phyloP scores from a whole-genome alignment of 1,284 basidiomycete species.

The Peniophora sp. region DNA sequence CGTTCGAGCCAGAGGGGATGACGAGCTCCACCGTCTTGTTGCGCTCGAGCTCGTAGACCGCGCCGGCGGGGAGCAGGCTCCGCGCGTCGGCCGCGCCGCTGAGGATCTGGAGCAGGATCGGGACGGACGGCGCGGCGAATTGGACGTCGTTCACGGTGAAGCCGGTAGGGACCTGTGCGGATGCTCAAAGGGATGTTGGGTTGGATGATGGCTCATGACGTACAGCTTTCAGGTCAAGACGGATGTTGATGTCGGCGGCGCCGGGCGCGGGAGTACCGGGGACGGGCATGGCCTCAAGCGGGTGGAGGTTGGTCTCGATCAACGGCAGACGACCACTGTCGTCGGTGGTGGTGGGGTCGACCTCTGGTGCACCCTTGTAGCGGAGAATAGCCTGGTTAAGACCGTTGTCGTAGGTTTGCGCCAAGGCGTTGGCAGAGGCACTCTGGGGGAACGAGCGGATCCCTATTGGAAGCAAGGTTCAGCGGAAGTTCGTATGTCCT shows the following conservation, averaged over 20 bases:
- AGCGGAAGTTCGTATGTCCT: background rate
- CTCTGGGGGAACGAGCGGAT: background rate
- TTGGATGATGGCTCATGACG: slow-evolving; percentile 1
- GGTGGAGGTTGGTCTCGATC: slow-evolving; percentile 17
- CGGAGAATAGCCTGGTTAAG: slow-evolving; percentile 1
- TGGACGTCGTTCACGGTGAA: slow-evolving; percentile 18
- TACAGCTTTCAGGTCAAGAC: slow-evolving; percentile 16
- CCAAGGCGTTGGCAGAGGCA: background rate
- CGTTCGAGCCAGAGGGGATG: slow-evolving; percentile 18
- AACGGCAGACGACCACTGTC: slow-evolving; percentile 7
- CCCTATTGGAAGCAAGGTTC: background rate
- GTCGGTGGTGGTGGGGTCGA: slow-evolving; percentile 3
- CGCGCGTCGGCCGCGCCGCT: slow-evolving; percentile 21
- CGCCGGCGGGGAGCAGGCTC: slow-evolving; percentile 20
- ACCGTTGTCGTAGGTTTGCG: slow-evolving; percentile 12
- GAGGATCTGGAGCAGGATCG: slow-evolving; percentile 27
- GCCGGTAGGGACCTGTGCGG: background rate
- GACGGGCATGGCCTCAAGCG: background rate
- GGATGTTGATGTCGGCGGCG: slow-evolving; percentile 19
- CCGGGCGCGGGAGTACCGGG: slow-evolving; percentile 17
- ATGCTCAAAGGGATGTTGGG: background rate
- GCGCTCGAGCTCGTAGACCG: slow-evolving; percentile 18
- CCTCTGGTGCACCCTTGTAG: background rate
- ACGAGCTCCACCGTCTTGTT: slow-evolving; percentile 26
- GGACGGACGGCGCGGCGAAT: slow-evolving; percentile 18